A percentile compares a stretch with the other conserved stretches of the same genome.
Evolutionary conservation across 1,139 yeast genomes (phyloP).

Genomic region (Petasospora rhodanensis): DNA sequence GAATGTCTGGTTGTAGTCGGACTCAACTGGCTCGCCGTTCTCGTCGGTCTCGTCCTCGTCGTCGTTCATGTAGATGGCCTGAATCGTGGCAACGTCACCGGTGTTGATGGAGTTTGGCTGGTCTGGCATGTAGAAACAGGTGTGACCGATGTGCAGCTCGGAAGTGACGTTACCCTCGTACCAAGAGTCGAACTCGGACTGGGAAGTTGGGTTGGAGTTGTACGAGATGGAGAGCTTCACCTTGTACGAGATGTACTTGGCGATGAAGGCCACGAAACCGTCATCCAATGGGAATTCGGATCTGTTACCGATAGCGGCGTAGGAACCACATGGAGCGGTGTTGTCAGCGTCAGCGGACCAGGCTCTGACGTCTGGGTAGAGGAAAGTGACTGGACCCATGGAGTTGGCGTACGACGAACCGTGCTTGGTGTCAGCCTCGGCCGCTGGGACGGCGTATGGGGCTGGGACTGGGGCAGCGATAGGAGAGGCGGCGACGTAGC

Average conservation of each 20-base stretch:
- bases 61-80: slow-evolving; percentile 33
- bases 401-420: slow-evolving; percentile 30
- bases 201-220: slow-evolving; percentile 32
- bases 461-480: slow-evolving; percentile 19
- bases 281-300: slow-evolving; percentile 38
- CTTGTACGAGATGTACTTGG: slow-evolving; percentile 35
- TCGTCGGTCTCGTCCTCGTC: slow-evolving; percentile 30
- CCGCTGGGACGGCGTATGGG: slow-evolving; percentile 20
- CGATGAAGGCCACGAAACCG: slow-evolving; percentile 39
- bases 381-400: slow-evolving; percentile 40
- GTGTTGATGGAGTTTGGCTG: slow-evolving; percentile 31
- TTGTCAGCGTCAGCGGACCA: slow-evolving; percentile 39
- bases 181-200: slow-evolving; percentile 36
- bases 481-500: slow-evolving; percentile 19
- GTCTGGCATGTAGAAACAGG: slow-evolving; percentile 38
- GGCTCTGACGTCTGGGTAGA: slow-evolving; percentile 37
- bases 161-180: slow-evolving; percentile 33
- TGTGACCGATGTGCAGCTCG: slow-evolving; percentile 37
- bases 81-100: slow-evolving; percentile 38
- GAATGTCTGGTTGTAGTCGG: slow-evolving; percentile 28
- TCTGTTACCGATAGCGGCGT: slow-evolving; percentile 31
- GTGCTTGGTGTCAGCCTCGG: slow-evolving; percentile 20
- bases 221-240: slow-evolving; percentile 36
- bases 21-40: slow-evolving; percentile 20
- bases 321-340: slow-evolving; percentile 39